Base-by-base conservation (phyloP, 2,329 filamentous ascomycete species). In the Colletotrichum spinosum region DNA sequence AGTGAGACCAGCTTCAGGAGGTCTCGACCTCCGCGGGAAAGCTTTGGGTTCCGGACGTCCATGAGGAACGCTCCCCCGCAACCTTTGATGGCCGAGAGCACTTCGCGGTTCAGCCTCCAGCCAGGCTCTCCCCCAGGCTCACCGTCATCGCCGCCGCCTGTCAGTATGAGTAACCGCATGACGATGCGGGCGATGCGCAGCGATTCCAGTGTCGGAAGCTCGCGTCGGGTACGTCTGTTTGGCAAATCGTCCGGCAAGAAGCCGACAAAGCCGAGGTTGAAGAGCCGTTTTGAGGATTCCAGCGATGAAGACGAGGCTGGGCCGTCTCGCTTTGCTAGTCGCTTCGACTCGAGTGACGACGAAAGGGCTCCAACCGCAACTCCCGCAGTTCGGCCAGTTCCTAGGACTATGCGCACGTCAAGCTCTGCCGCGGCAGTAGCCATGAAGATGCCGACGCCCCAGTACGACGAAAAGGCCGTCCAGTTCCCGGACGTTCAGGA, bases 1-100 rank as follows among this genome's bases (percentile, higher is more conserved):
- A 93, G 90, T 71, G 90, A 92, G 49, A 97, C 92, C 78, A 97
- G 93, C 74, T 97, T 97, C 80, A 91, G 87, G 72, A 90, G 92
- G 35, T 78, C 81, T 48, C 85, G 86, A 67, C 79, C 84, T 42
- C 74, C 76, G 6, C 77, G 78, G 45, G 77, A 82, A 48, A 83
- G 83, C 0, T 85, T 88, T 57, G 84, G 81, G 1, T 92, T 97
- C 82, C 89, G 90, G 62, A 85, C 83, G 55, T 93, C 92, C 2
- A 92, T 97, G 92, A 86, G 94, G 65, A 42, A 37, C 11, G 73
- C 76, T 9, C 76, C 79, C 12, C 81, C 87, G n/a, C 85, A 86
- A n/a, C 25, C 15, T 12, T 38, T 34, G 11, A 13, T 35, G n/a
- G 51, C 54, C 7, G 57, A 41, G 11, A 45, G 65, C n/a, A 68